These are phyloP conservation scores for Rhodomyrtus psidioides DNA, from an alignment of 441 rosid species.

Conservation along the genomic window DNA sequence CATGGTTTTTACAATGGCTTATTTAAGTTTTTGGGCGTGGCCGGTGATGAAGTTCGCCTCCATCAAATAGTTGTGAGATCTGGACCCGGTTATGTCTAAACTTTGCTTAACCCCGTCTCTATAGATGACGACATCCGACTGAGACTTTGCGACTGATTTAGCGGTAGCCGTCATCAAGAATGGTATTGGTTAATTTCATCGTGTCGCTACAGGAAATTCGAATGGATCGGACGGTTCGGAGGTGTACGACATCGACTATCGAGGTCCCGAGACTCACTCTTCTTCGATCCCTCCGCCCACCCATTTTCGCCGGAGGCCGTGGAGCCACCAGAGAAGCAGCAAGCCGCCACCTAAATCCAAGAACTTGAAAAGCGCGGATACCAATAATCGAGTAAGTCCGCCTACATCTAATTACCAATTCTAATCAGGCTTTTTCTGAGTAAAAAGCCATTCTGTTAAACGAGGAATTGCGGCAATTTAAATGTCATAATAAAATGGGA, in stretches of 20 bases:
- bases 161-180: neutral
- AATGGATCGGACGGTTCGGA: conserved; percentile 8
- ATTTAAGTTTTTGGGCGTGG: neutral
- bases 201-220: neutral
- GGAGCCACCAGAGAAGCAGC: neutral
- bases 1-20: neutral
- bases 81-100: neutral
- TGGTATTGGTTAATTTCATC: neutral
- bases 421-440: neutral
- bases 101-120: neutral
- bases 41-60: neutral
- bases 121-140: neutral
- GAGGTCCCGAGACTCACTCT: conserved; percentile 51
- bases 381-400: conserved; percentile 1
- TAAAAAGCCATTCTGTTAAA: neutral
- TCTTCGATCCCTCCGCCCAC: conserved; percentile 33
- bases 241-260: conserved; percentile 37
- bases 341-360: conserved; percentile 2
- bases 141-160: neutral
- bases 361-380: neutral
- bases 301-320: conserved; percentile 19
- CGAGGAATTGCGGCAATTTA: neutral
- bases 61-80: neutral
- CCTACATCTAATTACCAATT: neutral
- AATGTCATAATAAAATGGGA: neutral